Percentiles rank a stretch among this genome's conserved stretches.
Evolutionary conservation across 129 eudicot species (phyloP).

Genomic region (Flaveria sonorensis): DNA sequence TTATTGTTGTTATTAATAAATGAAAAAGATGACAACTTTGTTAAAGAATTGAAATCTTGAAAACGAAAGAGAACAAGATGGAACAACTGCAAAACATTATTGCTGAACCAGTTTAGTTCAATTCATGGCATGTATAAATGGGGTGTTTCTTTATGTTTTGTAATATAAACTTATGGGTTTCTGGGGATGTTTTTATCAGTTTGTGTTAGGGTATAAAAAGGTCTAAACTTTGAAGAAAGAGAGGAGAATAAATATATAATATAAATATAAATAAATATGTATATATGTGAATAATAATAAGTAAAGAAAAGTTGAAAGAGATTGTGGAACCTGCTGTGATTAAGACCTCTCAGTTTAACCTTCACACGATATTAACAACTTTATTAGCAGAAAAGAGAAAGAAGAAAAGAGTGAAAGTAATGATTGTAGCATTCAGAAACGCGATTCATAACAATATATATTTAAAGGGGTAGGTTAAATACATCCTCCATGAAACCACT

Average conservation of each 20-base stretch:
- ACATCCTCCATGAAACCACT: no score
- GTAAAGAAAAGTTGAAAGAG: conserved; percentile 45
- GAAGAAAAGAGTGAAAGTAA: conserved; percentile 34
- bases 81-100: conserved; percentile 12
- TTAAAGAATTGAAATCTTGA: conserved; percentile 8
- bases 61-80: conserved; percentile 27
- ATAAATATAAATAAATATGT: not conserved
- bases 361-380: conserved; percentile 34
- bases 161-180: no score
- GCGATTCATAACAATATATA: conserved; percentile 23
- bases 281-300: not conserved
- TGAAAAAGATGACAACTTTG: conserved; percentile 21
- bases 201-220: conserved; percentile 31
- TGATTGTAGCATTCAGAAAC: conserved; percentile 45
- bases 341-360: conserved; percentile 53
- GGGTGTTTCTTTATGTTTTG: not conserved
- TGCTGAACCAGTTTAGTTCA: conserved; percentile 25
- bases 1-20: not conserved
- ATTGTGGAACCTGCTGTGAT: conserved; percentile 76
- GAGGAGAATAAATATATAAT: conserved; percentile 21
- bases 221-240: conserved; percentile 35
- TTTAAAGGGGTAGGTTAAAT: no score
- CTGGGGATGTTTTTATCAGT: no score
- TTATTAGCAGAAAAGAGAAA: conserved; percentile 35
- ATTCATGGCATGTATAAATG: not conserved